A percentile compares a stretch with the other conserved stretches of the same genome.
These are phyloP conservation scores for Globisporangium heterothallicum DNA, from an alignment of 352 stramenopile genomes.

Conservation along the genomic window DNA sequence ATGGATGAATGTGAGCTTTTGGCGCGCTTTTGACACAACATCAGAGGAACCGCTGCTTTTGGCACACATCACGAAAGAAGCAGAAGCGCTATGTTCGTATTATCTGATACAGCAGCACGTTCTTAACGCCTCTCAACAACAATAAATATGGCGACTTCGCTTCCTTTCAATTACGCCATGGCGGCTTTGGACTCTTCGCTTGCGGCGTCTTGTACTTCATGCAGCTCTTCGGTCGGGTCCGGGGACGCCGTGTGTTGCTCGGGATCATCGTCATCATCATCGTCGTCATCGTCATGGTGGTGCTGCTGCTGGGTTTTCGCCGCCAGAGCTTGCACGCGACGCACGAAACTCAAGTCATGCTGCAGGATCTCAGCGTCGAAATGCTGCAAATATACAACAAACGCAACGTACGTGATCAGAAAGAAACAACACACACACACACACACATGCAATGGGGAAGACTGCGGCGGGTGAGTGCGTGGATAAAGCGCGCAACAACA, in stretches of 20 bases:
- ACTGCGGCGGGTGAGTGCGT: too few relatives aligned
- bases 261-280: conserved; percentile 1
- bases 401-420: neutral
- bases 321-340: conserved; percentile 47
- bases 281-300: conserved; percentile 22
- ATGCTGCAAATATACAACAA: conserved; percentile 23
- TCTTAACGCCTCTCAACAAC: neutral
- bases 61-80: too few relatives aligned
- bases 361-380: conserved; percentile 37
- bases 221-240: too few relatives aligned
- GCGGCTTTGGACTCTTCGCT: neutral
- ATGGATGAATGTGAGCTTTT: too few relatives aligned
- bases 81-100: too few relatives aligned
- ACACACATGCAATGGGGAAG: too few relatives aligned
- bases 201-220: too few relatives aligned
- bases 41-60: too few relatives aligned
- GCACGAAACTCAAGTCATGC: conserved; percentile 54
- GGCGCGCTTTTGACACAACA: too few relatives aligned
- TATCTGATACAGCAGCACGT: neutral
- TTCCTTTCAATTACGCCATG: neutral
- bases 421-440: conserved; percentile 2
- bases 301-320: conserved; percentile 29
- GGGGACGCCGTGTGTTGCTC: neutral
- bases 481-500: too few relatives aligned
- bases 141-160: neutral